A percentile compares a stretch with the other conserved stretches of the same genome.
Evolutionary conservation across 163 green algal species (phyloP).

Genomic region (Scenedesmus sp.): DNA sequence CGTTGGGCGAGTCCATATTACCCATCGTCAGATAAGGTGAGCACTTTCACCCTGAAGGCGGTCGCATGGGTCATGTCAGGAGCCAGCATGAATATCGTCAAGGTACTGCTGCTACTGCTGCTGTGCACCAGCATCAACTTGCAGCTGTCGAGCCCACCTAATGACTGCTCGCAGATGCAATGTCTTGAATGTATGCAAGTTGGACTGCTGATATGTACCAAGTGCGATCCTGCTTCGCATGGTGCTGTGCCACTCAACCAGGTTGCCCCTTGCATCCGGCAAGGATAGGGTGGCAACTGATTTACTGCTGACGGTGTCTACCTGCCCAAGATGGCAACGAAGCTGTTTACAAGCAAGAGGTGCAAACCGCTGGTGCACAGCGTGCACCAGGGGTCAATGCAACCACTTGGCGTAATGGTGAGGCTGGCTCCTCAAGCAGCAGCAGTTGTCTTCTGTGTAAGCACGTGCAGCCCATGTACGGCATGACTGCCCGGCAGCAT

Average conservation of each 20-base stretch:
- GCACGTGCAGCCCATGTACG: not conserved
- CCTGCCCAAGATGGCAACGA: not conserved
- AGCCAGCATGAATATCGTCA: not conserved
- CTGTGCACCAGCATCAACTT: not conserved
- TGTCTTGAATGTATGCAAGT: no score
- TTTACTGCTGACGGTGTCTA: slow-evolving; percentile 30
- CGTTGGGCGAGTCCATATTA: not conserved
- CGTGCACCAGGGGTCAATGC: slow-evolving; percentile 32
- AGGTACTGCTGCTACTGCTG: slow-evolving; percentile 5
- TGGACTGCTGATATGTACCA: no score
- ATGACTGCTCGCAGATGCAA: no score
- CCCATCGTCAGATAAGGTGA: not conserved
- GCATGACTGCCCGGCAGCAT: not conserved
- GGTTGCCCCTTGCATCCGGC: not conserved
- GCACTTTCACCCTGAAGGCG: not conserved
- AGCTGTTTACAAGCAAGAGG: slow-evolving; percentile 30
- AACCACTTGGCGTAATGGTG: slow-evolving; percentile 41
- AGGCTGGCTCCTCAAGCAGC: not conserved
- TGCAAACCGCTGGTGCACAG: slow-evolving; percentile 12
- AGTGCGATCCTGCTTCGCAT: not conserved
- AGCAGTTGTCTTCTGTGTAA: not conserved
- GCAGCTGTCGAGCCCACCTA: not conserved
- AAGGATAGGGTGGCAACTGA: not conserved
- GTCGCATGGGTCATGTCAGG: not conserved
- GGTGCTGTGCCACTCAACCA: not conserved